Base-by-base conservation (phyloP, 108 stramenopile genomes). In the Cylindrotheca closterium region DNA sequence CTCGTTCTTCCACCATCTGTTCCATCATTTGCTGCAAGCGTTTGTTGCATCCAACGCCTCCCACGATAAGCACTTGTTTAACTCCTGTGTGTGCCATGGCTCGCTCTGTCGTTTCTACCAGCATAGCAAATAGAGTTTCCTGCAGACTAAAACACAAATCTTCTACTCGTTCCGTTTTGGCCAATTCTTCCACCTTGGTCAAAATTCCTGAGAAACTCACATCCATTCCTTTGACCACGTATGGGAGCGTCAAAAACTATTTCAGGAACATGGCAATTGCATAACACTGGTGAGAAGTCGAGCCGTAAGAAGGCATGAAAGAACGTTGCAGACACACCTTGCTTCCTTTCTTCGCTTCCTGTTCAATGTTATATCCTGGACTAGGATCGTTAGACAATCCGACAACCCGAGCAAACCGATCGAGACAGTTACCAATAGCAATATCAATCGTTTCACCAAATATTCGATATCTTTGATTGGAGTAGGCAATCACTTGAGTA, bases 371-470 rank as follows among this genome's bases (percentile, higher is more conserved):
- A 78, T 96, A 98, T 30, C 99, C 99, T 0, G 99, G 99, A 37
- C 82, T 83, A 1, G 99, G 99, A 73, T 97, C 99, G 63, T 99
- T 99, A 33, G 87, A 84, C 60, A 99, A 80, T 28, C 84, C 91
- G 32, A 98, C 74, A 0, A 87, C 89, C 28, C 99, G 75, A 5
- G 99, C 99, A 61, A 99, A 99, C 33, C 97, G 80, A 83, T 99
- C 99, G 54, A 99, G 78, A 71, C 98, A 98, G 71, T 99, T 99
- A 1, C 99, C 99, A 26, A 99, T 90, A 28, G 99, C 98, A 70
- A 99, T 98, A 75, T 99, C 99, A 75, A 99, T 98, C 24, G 99
- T 99, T 80, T 99, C 99, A 10, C 99, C 99, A 79, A 99, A 98
- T 15, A 99, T 99, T 17, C 96, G 78, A 73, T 98, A 98, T 21